Base-by-base conservation (phyloP, 139 green algal species). In the Chlorella sp. region DNA sequence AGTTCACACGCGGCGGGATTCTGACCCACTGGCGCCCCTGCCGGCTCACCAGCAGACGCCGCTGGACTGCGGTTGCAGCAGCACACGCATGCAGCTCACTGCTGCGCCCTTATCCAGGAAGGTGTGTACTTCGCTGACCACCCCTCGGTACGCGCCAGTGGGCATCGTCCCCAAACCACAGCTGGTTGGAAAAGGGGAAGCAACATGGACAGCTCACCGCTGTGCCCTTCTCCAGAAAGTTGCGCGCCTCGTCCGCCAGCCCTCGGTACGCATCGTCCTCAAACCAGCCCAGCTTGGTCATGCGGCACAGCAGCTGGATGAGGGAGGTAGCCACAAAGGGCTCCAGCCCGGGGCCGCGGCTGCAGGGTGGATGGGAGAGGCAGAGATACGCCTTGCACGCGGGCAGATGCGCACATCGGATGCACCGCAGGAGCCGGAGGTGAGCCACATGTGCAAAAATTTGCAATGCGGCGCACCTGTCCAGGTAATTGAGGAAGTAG, bases 231-330 rank as follows among this genome's bases (percentile, higher is more conserved):
- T 93, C 84, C 12, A 98, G 81, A 47, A 95, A 92, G 30, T 85
- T 87, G 83, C 95, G 95, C 25, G 90, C 91, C 56, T 99, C 97
- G 4, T 97, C 94, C n/a, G 97, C 94, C 36, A 99, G 96, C 63
- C 90, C 90, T 0, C 92, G 85, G 51, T 96, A 92, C 32, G 85
- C 86, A 26, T 98, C 96, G 55, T 94, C 80, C 39, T 99, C 96
- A 81, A 98, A 98, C 97, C 97, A 99, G 20, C 93, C 96, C 36
- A 99, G 91, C 91, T 99, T 99, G 51, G 93, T 95, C 47, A 95
- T 96, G 70, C 97, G 95, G 82, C 92, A 98, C 78, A 99, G 90
- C 85, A 99, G 91, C 91, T 95, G 94, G 32, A 96, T 82, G 34
- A 98, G 86, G 7, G 86, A 90, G 17, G 94, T 95, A 4, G 90